These are phyloP conservation scores for Panicum miliaceum DNA, from an alignment of 176 grass and related monocot species.

Conservation along the genomic window DNA sequence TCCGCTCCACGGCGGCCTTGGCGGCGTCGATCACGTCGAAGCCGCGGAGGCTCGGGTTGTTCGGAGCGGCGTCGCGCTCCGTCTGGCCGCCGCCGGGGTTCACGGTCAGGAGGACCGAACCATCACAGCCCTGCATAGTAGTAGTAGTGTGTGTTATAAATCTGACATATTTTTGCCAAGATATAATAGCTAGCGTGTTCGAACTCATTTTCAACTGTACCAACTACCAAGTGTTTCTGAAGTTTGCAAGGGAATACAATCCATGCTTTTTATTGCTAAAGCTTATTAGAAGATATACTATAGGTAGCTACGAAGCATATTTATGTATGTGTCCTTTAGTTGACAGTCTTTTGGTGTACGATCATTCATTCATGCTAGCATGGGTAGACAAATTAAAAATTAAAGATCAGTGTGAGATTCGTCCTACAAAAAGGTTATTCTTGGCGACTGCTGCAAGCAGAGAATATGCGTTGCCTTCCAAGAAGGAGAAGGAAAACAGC, in stretches of 20 bases:
- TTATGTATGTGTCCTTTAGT: neutral
- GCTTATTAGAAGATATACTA: neutral
- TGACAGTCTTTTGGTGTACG: neutral
- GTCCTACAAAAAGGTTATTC: neutral
- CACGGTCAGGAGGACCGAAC: slow-evolving; percentile 47
- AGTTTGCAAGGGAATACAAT: neutral
- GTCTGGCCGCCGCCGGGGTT: slow-evolving; percentile 41
- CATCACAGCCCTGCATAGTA: slow-evolving; percentile 50
- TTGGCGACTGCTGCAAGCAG: slow-evolving; percentile 16
- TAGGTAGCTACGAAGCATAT: neutral
- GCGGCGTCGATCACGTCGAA: slow-evolving; percentile 61
- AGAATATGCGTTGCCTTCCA: slow-evolving; percentile 39
- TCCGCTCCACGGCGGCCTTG: slow-evolving; percentile 52
- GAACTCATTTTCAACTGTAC: too few relatives aligned
- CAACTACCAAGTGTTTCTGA: too few relatives aligned
- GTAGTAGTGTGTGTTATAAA: neutral
- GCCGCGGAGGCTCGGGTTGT: slow-evolving; percentile 60
- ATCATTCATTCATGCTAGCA: neutral
- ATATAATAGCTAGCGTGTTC: too few relatives aligned
- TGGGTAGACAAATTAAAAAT: neutral
- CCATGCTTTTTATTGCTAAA: neutral
- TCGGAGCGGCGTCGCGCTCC: slow-evolving; percentile 20
- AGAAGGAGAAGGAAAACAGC: slow-evolving; percentile 33
- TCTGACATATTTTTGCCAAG: too few relatives aligned
- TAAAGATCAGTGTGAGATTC: neutral